Conservation (phyloP, 805 yeast species). For the Blastobotrys americana region DNA sequence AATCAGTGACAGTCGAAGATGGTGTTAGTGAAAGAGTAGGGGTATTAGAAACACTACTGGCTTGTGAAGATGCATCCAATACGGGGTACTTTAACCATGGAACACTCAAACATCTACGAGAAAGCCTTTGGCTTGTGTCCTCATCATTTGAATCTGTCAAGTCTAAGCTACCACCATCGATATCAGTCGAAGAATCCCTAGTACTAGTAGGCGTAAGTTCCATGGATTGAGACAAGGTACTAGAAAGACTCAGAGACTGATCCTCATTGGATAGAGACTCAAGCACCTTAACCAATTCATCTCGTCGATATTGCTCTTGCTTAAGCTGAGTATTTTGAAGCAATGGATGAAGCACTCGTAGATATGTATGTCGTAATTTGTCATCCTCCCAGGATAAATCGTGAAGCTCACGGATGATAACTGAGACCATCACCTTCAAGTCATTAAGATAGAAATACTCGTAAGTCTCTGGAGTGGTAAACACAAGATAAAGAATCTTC, state of each 20-base stretch:
- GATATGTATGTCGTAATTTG: constrained; percentile 56
- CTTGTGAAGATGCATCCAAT: constrained; percentile 7
- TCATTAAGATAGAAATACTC: constrained; percentile 78
- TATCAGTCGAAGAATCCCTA: too few relatives aligned
- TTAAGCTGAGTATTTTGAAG: constrained; percentile 57
- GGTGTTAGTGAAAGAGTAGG: constrained; percentile 5
- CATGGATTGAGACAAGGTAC: too few relatives aligned
- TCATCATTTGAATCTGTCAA: neutral
- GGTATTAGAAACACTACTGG: constrained; percentile 2
- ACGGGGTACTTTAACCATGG: constrained; percentile 20
- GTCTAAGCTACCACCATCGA: constrained; percentile 2
- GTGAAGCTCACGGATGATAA: constrained; percentile 69
- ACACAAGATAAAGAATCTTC: constrained; percentile 66
- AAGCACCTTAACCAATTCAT: constrained; percentile 46
- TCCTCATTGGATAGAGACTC: constrained; percentile 33
- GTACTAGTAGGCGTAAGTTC: too few relatives aligned
- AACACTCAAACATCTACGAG: constrained; percentile 22
- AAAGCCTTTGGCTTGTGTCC: constrained; percentile 24
- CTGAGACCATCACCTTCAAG: constrained; percentile 74
- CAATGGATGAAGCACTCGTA: constrained; percentile 68
- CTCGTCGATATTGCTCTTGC: constrained; percentile 49
- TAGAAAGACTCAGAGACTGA: constrained; percentile 3
- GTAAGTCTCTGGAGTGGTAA: constrained; percentile 57
- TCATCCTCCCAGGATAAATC: constrained; percentile 58
- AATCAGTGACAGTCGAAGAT: constrained; percentile 3